Evolutionary conservation across 768 basidiomycete genomes (phyloP), one percentile per base, ranked within the genome.

Genomic region (Rhizopogon vesiculosus): DNA sequence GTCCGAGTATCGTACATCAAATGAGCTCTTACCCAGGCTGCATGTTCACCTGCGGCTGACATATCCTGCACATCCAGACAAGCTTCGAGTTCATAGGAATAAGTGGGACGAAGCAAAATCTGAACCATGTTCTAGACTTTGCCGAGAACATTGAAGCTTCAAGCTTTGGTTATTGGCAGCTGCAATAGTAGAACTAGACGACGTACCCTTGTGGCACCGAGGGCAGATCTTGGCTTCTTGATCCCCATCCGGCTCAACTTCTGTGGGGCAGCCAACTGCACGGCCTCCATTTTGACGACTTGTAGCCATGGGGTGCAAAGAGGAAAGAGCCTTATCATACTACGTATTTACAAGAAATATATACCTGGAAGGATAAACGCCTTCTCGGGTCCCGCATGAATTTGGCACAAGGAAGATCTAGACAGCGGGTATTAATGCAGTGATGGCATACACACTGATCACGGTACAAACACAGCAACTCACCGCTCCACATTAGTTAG

Each of bases 51-150:
- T 74, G 76, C 78, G 86, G 86, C 55, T 85, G 82, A 64, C 89
- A 91, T 56, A 85, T 87, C 22, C 75, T 75, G 68, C 89, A 91
- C 55, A 85, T 64, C 85, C 88, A 89, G 50, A 91, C 70, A 53
- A 79, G 80, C 53, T 79, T 79, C 46, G 78, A 78, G 22, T 69
- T 78, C 62, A 89, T 72, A 1, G 89, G 89, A 42, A 91, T 68
- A 54, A 91, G 69, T 25, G 86, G 89, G 13, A 91, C 76, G 68
- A 81, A 87, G 72, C 85, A 90, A 44, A 91, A 65, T 68, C 89
- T 86, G 64, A 91, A 86, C 89, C 87, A 90, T 39, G 72, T 80
- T 53, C 83, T 82, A 35, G 78, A 76, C 66, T 86, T 88, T 31
- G 85, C 85, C 31, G 78, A 72, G 48, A 83, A 70, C 54, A 87